phyloP scores from a whole-genome alignment of 2,329 filamentous ascomycete species.

The Zelopaecilomyces penicillatus region DNA sequence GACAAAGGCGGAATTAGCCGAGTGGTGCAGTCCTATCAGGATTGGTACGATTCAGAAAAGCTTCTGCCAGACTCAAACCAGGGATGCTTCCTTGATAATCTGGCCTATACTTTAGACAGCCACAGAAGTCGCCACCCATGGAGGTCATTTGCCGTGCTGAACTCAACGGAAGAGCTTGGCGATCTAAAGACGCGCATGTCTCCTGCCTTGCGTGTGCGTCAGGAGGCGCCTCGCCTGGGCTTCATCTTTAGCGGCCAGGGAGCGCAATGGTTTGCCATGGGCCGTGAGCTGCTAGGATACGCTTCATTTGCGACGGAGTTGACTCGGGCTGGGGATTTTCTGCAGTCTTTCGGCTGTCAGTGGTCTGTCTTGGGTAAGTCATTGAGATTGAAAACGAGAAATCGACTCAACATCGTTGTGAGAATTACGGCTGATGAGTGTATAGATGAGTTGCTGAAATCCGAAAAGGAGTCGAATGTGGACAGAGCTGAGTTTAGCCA shows the following conservation, averaged over 20 bases:
- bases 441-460: slow-evolving; percentile 5
- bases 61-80: too few relatives aligned
- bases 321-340: background rate
- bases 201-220: background rate
- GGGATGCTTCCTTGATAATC: background rate
- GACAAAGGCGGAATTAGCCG: background rate
- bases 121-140: background rate
- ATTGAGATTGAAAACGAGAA: slow-evolving; percentile 4
- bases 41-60: background rate
- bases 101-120: background rate
- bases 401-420: too few relatives aligned
- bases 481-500: slow-evolving; percentile 17
- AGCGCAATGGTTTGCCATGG: slow-evolving; percentile 22
- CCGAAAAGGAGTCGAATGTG: slow-evolving; percentile 8
- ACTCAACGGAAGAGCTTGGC: background rate
- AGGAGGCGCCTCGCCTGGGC: background rate
- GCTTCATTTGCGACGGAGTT: slow-evolving; percentile 22
- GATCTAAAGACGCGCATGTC: too few relatives aligned
- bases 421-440: too few relatives aligned
- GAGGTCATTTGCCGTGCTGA: background rate
- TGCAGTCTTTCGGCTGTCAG: slow-evolving; percentile 1
- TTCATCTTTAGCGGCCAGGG: slow-evolving; percentile 26
- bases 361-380: background rate
- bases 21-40: background rate
- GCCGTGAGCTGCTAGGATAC: slow-evolving; percentile 12